These are phyloP conservation scores for Polytrichum commune DNA, from an alignment of 225 moss, liverwort and hornwort species.

Conservation along the genomic window DNA sequence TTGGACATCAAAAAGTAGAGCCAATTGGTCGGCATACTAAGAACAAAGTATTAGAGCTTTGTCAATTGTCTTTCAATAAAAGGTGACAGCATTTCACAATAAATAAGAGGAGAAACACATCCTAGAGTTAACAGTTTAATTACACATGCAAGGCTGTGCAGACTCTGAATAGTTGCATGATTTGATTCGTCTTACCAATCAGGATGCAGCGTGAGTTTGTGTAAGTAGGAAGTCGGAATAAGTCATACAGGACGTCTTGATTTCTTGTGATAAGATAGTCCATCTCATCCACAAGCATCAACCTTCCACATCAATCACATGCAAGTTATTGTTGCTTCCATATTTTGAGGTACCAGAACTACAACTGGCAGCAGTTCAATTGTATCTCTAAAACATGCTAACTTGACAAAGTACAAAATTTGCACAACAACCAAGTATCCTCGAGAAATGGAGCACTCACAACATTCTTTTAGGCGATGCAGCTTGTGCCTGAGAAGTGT, in stretches of 20 bases:
- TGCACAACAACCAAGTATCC: neutral
- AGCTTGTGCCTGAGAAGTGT: conserved; percentile 28
- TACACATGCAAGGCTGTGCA: too few species aligned
- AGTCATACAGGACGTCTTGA: conserved; percentile 80
- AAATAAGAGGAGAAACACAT: too few species aligned
- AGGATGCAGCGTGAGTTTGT: conserved; percentile 77
- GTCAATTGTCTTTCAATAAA: too few species aligned
- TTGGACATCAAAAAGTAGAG: too few species aligned
- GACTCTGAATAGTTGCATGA: too few species aligned
- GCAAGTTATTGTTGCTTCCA: neutral
- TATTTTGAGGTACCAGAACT: too few species aligned
- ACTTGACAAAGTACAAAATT: neutral
- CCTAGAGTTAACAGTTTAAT: too few species aligned
- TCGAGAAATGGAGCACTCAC: conserved; percentile 38
- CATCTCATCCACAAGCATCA: conserved; percentile 95
- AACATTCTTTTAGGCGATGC: conserved; percentile 55
- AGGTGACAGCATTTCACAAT: too few species aligned
- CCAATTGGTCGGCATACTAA: too few species aligned
- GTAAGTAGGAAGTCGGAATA: conserved; percentile 75
- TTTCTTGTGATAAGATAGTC: conserved; percentile 93
- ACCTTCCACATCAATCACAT: conserved; percentile 42
- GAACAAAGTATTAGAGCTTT: too few species aligned
- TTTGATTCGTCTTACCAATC: conserved; percentile 45
- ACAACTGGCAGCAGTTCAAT: too few species aligned
- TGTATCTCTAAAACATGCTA: too few species aligned